Evolutionary conservation across 2,329 filamentous ascomycete genomes (phyloP).

Genomic region (Arthrobotrys sinensis): DNA sequence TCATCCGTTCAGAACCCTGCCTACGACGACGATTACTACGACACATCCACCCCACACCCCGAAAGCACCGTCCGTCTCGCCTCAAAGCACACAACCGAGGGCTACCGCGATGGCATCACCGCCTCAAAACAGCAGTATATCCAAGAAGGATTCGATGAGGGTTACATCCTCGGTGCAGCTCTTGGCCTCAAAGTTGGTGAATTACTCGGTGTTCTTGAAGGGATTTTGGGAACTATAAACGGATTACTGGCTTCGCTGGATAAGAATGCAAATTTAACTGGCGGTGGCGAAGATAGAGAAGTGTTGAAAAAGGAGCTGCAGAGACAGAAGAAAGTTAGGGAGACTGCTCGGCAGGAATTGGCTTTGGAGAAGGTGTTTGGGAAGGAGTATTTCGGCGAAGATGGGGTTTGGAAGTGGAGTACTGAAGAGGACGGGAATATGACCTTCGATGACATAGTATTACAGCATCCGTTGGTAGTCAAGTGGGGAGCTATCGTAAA

Average conservation of each 20-base stretch:
- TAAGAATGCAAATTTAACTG: neutral
- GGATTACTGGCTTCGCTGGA: slow-evolving; percentile 42
- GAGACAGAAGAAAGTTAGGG: slow-evolving; percentile 66
- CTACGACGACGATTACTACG: slow-evolving; percentile 55
- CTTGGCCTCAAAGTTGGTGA: slow-evolving; percentile 82
- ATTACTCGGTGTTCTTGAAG: slow-evolving; percentile 83
- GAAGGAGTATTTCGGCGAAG: slow-evolving; percentile 76
- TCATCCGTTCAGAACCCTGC: slow-evolving; percentile 20
- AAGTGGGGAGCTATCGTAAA: slow-evolving; percentile 74
- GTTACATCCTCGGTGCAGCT: slow-evolving; percentile 85
- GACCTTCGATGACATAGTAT: slow-evolving; percentile 76
- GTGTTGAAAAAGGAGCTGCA: slow-evolving; percentile 69
- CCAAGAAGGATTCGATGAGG: slow-evolving; percentile 92
- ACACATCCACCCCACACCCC: slow-evolving; percentile 36
- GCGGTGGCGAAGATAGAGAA: slow-evolving; percentile 63
- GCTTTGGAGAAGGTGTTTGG: slow-evolving; percentile 76
- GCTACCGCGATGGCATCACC: slow-evolving; percentile 90
- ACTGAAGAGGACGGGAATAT: slow-evolving; percentile 70
- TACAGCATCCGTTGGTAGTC: slow-evolving; percentile 77
- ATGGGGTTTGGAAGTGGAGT: slow-evolving; percentile 80
- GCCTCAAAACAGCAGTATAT: slow-evolving; percentile 81
- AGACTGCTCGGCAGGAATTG: slow-evolving; percentile 74
- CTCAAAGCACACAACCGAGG: slow-evolving; percentile 83
- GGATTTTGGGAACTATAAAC: slow-evolving; percentile 73
- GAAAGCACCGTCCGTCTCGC: slow-evolving; percentile 83